A percentile compares a stretch with the other conserved stretches of the same genome.
Conservation (phyloP, 768 basidiomycete species). For the Tricholoma sp. region DNA sequence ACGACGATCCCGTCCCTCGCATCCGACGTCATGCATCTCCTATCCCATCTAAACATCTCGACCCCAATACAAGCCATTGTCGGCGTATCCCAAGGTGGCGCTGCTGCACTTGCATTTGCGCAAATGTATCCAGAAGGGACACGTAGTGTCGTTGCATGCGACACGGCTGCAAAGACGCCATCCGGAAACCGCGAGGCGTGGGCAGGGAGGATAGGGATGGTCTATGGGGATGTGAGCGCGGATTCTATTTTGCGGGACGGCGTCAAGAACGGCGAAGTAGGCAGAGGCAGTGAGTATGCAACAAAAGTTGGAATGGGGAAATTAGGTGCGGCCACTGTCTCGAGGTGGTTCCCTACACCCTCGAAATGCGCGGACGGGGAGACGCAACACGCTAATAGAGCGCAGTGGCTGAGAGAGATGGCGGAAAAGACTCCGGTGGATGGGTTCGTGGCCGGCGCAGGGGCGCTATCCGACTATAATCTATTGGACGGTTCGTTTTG, state of each 20-base stretch:
- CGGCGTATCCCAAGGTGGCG: slow-evolving; percentile 52
- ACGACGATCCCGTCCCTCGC: slow-evolving; percentile 42
- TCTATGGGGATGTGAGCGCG: slow-evolving; percentile 18
- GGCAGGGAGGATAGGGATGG: slow-evolving; percentile 39
- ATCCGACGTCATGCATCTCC: slow-evolving; percentile 36
- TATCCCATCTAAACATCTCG: slow-evolving; percentile 29
- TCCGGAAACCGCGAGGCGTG: slow-evolving; percentile 44
- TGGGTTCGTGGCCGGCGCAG: slow-evolving; percentile 43
- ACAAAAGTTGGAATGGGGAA: slow-evolving; percentile 33
- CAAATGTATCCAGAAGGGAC: slow-evolving; percentile 30
- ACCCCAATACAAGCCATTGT: slow-evolving; percentile 40
- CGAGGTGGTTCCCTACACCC: slow-evolving; percentile 45
- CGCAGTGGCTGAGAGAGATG: slow-evolving; percentile 31
- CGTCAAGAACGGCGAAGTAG: slow-evolving; percentile 8
- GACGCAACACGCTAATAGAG: slow-evolving; percentile 8
- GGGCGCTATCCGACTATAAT: slow-evolving; percentile 42
- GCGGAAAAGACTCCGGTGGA: slow-evolving; percentile 33
- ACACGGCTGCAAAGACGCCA: slow-evolving; percentile 40
- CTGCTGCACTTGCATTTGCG: slow-evolving; percentile 42
- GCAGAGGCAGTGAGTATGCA: slow-evolving; percentile 22
- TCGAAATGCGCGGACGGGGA: slow-evolving; percentile 23
- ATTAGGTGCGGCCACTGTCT: slow-evolving; percentile 37
- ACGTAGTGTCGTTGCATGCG: slow-evolving; percentile 42
- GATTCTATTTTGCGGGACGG: slow-evolving; percentile 6
- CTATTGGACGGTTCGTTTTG: slow-evolving; percentile 18